Evolutionary conservation across 306 rosid species (phyloP), one percentile per base, ranked within the genome.

Genomic region (Cyclanthera cordifolia): DNA sequence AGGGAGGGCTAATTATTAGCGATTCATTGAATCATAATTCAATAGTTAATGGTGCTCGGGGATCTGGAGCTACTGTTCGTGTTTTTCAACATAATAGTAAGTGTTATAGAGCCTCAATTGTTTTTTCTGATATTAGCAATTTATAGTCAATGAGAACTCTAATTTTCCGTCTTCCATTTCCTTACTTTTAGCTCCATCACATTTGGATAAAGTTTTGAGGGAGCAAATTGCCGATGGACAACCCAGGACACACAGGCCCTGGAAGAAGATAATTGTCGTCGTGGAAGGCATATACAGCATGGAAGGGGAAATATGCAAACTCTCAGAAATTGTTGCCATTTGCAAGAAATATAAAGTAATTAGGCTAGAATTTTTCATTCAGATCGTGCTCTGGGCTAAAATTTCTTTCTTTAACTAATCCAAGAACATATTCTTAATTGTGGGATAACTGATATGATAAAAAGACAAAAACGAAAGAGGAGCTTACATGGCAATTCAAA

Each of bases 271-370:
- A 48, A 77, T 89, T 70, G 96, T 89, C 34, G 74, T 91, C 60
- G 96, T 91, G 63, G 97, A 91, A 82, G 97, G 97, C 48, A 91
- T 91, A 73, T 91, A 91, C 75, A 89, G 95, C 57, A 91, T 91
- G 97, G 97, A 91, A 78, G 97, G 97, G 74, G 96, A 91, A 78
- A 89, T 91, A 63, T 88, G 96, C 78, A 84, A 91, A 73, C 97
- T 91, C 82, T 88, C 97, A 50, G 97, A 91, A 84, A 81, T 91
- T 69, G 84, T 91, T 55, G 84, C 92, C 71, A 72, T 88, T 51
- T 91, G 97, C 90, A 91, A 88, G 74, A 89, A 87, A 68, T 91
- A 82, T 45, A 89, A 91, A 88, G 97, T 89, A 57, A 27, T 47
- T 13, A n/a, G 43, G 20, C 70, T 8, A 3, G 15, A 66, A 16